phyloP scores from a whole-genome alignment of 345 rosid species.

The Iberis pinnata region DNA sequence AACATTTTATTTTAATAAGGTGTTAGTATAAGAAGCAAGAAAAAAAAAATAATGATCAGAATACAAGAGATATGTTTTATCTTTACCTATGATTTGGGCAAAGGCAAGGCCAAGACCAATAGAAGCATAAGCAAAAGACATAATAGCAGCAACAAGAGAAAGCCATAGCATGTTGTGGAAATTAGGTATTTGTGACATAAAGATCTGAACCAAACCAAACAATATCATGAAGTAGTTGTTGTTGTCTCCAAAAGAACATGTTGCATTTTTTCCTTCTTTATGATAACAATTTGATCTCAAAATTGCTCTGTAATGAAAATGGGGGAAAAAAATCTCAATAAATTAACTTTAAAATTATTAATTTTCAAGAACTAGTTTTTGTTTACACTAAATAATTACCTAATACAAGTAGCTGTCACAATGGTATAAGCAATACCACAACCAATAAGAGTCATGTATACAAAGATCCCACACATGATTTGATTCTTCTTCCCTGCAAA shows the following conservation, averaged over 20 bases:
- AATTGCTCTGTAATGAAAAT: constrained; percentile 27
- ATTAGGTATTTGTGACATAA: constrained; percentile 46
- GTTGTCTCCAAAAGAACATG: constrained; percentile 40
- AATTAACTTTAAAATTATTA: background rate
- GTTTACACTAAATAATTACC: constrained; percentile 32
- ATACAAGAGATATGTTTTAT: background rate
- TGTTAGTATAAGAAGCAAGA: background rate
- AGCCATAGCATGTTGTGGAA: constrained; percentile 33
- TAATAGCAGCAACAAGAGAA: constrained; percentile 33
- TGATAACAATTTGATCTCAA: constrained; percentile 60
- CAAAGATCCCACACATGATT: constrained; percentile 49
- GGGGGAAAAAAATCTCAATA: background rate
- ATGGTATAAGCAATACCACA: constrained; percentile 53
- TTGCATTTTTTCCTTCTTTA: constrained; percentile 33
- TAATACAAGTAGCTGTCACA: constrained; percentile 53
- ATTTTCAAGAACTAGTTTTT: background rate
- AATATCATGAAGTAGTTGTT: constrained; percentile 53
- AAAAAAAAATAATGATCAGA: background rate
- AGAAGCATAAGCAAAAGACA: constrained; percentile 33
- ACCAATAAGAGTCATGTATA: constrained; percentile 42
- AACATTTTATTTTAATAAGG: background rate
- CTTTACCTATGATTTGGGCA: constrained; percentile 20
- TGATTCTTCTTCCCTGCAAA: constrained; percentile 23
- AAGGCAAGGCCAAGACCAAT: constrained; percentile 35
- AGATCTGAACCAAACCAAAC: constrained; percentile 39